phyloP scores from a whole-genome alignment of 176 grass and related monocot genomes.

The Oropetium thomaeum region DNA sequence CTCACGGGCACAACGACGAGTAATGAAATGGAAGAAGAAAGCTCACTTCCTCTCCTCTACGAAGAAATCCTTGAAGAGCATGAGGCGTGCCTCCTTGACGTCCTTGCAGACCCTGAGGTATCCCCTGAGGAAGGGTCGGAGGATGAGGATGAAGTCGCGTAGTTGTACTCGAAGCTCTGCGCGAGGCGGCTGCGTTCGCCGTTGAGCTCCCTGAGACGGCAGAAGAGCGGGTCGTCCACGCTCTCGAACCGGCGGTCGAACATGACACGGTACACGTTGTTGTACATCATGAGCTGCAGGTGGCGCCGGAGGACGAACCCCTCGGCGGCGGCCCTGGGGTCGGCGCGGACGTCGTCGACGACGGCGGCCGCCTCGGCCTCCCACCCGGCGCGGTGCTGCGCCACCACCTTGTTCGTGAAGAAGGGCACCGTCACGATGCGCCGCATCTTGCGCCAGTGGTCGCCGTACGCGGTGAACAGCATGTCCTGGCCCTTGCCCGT shows the following conservation, averaged over 20 bases:
- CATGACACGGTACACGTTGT: constrained; percentile 95
- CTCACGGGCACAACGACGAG: not conserved
- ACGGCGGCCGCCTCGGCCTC: constrained; percentile 70
- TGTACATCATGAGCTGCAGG: constrained; percentile 95
- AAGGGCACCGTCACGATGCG: constrained; percentile 91
- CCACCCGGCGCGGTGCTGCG: constrained; percentile 68
- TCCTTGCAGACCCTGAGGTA: constrained; percentile 82
- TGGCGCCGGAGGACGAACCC: constrained; percentile 64
- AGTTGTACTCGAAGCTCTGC: constrained; percentile 98
- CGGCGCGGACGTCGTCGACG: constrained; percentile 56
- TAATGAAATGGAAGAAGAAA: not conserved
- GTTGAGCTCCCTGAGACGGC: constrained; percentile 56
- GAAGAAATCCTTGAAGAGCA: constrained; percentile 89
- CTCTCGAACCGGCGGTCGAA: constrained; percentile 74
- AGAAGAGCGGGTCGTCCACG: constrained; percentile 75
- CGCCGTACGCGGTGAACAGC: constrained; percentile 92
- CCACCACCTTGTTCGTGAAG: constrained; percentile 93
- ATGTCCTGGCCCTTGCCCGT: constrained; percentile 86
- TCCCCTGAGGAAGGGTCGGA: constrained; percentile 62
- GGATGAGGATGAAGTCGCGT: constrained; percentile 89
- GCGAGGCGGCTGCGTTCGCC: constrained; percentile 78
- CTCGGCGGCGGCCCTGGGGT: constrained; percentile 39
- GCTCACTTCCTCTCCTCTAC: constrained; percentile 89
- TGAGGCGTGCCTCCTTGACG: constrained; percentile 69
- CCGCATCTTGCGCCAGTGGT: constrained; percentile 97